Evolutionary conservation across 2,329 filamentous ascomycete species (phyloP).

Genomic region (Akanthomyces uredinophilus): DNA sequence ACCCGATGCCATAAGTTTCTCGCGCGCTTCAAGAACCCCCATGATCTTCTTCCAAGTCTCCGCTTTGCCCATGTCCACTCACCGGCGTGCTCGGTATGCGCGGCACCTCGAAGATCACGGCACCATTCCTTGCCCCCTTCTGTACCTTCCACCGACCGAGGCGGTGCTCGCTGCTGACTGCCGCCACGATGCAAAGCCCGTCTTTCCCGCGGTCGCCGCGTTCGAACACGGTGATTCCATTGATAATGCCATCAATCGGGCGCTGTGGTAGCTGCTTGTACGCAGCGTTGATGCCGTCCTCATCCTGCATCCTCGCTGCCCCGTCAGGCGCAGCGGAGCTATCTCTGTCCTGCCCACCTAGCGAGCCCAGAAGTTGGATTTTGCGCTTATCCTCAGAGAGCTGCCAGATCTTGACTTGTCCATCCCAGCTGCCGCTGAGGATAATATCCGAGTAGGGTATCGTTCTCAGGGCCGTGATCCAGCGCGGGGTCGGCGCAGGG

Average conservation of each 20-base stretch:
- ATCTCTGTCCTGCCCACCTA: conserved; percentile 41
- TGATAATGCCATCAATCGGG: conserved; percentile 69
- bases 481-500: conserved; percentile 66
- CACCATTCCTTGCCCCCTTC: conserved; percentile 67
- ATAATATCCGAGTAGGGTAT: conserved; percentile 89
- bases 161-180: conserved; percentile 78
- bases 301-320: conserved; percentile 18
- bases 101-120: conserved; percentile 81
- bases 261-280: conserved; percentile 18
- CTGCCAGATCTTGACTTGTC: conserved; percentile 78
- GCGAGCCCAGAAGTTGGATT: conserved; percentile 65
- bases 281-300: conserved; percentile 27
- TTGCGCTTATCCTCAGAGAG: conserved; percentile 77
- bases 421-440: conserved; percentile 88
- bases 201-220: conserved; percentile 70
- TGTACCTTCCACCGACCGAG: conserved; percentile 74
- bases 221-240: conserved; percentile 84
- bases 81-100: conserved; percentile 24
- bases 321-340: background rate
- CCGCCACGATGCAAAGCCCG: conserved; percentile 80
- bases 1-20: background rate
- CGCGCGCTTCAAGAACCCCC: conserved; percentile 1
- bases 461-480: conserved; percentile 82
- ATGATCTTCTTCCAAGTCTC: conserved; percentile 26
- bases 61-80: conserved; percentile 25